Percentiles rank a stretch among this genome's conserved stretches.
These are phyloP conservation scores for Stramenopiles sp. DNA, from an alignment of 352 stramenopile genomes.

Conservation along the genomic window DNA sequence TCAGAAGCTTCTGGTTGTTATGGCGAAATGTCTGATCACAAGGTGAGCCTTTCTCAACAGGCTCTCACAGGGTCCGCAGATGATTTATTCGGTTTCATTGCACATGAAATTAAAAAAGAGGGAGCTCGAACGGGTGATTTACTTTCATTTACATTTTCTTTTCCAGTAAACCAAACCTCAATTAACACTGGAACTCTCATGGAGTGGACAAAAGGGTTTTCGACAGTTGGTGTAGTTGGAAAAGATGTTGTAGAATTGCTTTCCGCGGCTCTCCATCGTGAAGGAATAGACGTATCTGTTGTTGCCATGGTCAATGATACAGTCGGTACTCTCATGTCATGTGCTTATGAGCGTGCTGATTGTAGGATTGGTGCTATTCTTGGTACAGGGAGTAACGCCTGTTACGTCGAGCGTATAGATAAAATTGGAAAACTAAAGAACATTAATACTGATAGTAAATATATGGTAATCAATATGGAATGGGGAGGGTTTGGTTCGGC, in stretches of 20 bases:
- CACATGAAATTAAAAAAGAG: slow-evolving; percentile 9
- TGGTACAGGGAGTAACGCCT: slow-evolving; percentile 19
- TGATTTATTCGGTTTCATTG: slow-evolving; percentile 16
- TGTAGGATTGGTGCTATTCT: slow-evolving; percentile 19
- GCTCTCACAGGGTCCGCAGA: slow-evolving; percentile 12
- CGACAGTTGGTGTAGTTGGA: slow-evolving; percentile 14
- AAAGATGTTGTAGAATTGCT: slow-evolving; percentile 17
- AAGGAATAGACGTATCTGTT: slow-evolving; percentile 11
- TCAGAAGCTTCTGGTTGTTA: not conserved
- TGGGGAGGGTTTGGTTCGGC: slow-evolving; percentile 19
- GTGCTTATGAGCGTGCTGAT: slow-evolving; percentile 14
- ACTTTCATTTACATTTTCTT: slow-evolving; percentile 21
- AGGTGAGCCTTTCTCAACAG: slow-evolving; percentile 12
- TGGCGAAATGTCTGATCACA: not conserved
- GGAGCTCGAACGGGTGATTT: not conserved
- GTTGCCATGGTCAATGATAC: slow-evolving; percentile 19
- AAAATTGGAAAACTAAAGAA: slow-evolving; percentile 17
- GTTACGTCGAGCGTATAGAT: slow-evolving; percentile 17
- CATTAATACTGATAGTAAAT: slow-evolving; percentile 4
- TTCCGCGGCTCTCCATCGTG: slow-evolving; percentile 10
- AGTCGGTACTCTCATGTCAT: slow-evolving; percentile 19
- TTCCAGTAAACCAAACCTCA: slow-evolving; percentile 16
- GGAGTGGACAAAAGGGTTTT: slow-evolving; percentile 20
- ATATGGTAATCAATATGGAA: slow-evolving; percentile 22
- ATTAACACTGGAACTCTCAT: slow-evolving; percentile 17